These are phyloP conservation scores for Adansonia gregorii DNA, from an alignment of 441 rosid species.

Conservation along the genomic window DNA sequence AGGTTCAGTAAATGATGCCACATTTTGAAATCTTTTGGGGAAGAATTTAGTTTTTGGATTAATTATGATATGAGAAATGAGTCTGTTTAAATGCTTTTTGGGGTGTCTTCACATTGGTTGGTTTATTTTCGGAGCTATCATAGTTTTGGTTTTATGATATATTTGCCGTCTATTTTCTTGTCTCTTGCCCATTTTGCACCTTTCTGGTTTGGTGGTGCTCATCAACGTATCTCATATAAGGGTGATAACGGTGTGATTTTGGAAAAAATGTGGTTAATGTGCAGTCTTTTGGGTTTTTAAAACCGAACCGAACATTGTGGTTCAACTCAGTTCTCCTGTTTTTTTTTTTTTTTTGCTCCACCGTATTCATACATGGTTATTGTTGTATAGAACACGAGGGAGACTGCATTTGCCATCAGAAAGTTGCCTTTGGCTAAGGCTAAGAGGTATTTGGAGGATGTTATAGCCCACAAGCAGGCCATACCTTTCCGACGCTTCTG, in stretches of 20 bases:
- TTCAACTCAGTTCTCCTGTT: too few relatives aligned
- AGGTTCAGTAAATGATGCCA: slow-evolving; percentile 66
- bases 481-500: slow-evolving; percentile 71
- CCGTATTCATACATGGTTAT: not conserved
- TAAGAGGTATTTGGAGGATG: slow-evolving; percentile 95
- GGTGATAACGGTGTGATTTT: too few relatives aligned
- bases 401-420: slow-evolving; percentile 78
- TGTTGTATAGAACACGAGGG: slow-evolving; percentile 71
- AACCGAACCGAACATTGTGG: too few relatives aligned
- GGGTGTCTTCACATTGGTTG: not conserved
- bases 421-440: slow-evolving; percentile 81
- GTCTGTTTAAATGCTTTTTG: not conserved
- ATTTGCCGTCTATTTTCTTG: too few relatives aligned
- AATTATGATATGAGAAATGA: not conserved
- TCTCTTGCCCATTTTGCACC: too few relatives aligned
- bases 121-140: too few relatives aligned
- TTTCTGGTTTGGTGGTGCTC: not conserved
- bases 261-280: too few relatives aligned
- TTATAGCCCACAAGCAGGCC: slow-evolving; percentile 91
- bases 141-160: too few relatives aligned
- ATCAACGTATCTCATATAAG: not conserved
- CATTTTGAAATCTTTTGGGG: slow-evolving; percentile 18
- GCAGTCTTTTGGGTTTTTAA: too few relatives aligned
- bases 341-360: too few relatives aligned
- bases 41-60: not conserved